Base-by-base conservation (phyloP, 2,329 filamentous ascomycete genomes). In the Monosporascus sp. region DNA sequence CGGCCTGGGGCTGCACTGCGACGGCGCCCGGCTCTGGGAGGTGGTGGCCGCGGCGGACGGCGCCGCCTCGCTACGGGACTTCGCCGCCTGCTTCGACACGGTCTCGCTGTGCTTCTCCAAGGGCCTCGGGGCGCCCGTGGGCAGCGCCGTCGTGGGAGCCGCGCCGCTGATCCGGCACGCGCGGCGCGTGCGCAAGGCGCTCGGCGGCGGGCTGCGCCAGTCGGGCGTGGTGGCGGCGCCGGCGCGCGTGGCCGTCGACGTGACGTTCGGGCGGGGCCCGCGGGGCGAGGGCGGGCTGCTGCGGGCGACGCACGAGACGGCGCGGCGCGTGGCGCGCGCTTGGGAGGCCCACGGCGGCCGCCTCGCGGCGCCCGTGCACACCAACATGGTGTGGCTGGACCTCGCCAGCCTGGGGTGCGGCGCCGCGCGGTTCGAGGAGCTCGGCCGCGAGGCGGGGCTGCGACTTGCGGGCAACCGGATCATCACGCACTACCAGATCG, bases 191-290 rank as follows among this genome's bases (percentile, higher is more conserved):
- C 78, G 90, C 52, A 95, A 96, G 74, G 81, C 83, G 26, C 85
- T 95, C 59, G 91, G 91, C 20, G 91, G 91, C 41, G 90, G 89
- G 0, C 75, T 90, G 53, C 76, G 91, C 26, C 89, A 94, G 70
- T 77, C 87, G 0, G 91, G 91, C 52, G 81, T 94, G 1, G 76
- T 94, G 16, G 84, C 88, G 5, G 86, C 89, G 1, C 84, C 90
- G 0, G 90, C 89, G 1, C 76, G 87, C 22, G 85, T 91, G 4
- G 89, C 88, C 1, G 80, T 95, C 8, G 86, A 93, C 58, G 87
- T 91, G 68, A 91, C 88, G 0, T 96, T 94, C 58, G 82, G 84
- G 14, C 70, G 66, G 16, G 82, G 78, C 5, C 73, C 78, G 3
- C 54, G 55, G 31, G 67, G 66, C 48, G 57, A 58, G 27, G 63